Base-by-base conservation (phyloP, 331 rosid species). In the Rosa hybrid region DNA sequence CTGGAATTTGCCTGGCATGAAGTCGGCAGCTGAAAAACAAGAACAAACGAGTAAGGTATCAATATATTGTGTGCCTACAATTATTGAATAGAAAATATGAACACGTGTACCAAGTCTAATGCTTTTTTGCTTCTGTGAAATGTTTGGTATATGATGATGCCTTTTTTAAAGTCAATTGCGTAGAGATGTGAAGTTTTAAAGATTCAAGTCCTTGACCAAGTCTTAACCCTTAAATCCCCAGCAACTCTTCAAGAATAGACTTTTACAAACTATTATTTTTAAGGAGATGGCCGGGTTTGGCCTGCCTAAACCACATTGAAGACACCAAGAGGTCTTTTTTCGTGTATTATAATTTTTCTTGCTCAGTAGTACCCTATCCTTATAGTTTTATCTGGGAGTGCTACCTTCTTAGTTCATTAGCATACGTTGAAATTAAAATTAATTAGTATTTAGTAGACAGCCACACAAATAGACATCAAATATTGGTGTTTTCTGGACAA, bases 21-120 rank as follows among this genome's bases (percentile, higher is more conserved):
- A 83, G 62, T 87, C 83, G 68, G 77, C 76, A 68, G 87, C 97
- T 89, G 94, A 17, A 44, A 49, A 67, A 78, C 21, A 71, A 84
- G 63, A 86, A 50, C 39, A 63, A 48, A 74, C 74, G 38, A 54
- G 44, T 12, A 71, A 60, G 60, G 30, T n/a, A 13, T 83, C 78
- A 79, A 46, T 48, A 27, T 27, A 27, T 1, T 14, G 78, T 13
- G 68, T 56, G 13, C 76, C 56, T 49, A 51, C 42, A 20, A 34
- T 51, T 56, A 8, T 38, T 73, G 64, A 73, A 51, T 4, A 30
- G 6, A 4, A 17, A 50, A 18, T 51, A 16, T 27, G 48, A 41
- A 41, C 27, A 68, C 1, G 17, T 3, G 12, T 68, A 18, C 21
- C 16, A 16, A 68, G 71, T 67, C 48, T 38, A 7, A 67, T 67